phyloP scores from a whole-genome alignment of 169 alveolate species.

The Babesia sp. region DNA sequence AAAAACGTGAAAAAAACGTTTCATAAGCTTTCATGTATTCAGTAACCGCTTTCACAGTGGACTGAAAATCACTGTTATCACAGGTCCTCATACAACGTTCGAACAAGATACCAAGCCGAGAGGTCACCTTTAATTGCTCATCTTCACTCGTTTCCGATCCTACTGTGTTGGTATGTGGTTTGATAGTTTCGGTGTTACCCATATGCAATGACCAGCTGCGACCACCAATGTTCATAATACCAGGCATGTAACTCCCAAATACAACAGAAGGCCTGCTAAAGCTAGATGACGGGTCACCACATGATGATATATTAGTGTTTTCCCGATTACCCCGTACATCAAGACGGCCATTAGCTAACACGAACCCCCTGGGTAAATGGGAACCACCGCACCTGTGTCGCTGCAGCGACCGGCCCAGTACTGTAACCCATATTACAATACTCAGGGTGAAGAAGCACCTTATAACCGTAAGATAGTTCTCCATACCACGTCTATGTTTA shows the following conservation, averaged over 20 bases:
- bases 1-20: constrained; percentile 1
- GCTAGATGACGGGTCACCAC: not conserved
- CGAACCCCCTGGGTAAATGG: not conserved
- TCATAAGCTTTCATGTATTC: constrained; percentile 9
- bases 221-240: not conserved
- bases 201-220: not conserved
- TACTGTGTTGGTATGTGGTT: too few relatives aligned
- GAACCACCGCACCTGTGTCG: not conserved
- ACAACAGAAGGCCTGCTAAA: not conserved
- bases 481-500: not conserved
- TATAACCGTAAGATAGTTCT: not conserved
- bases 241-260: not conserved
- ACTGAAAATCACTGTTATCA: not conserved
- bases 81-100: constrained; percentile 20
- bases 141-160: constrained; percentile 10
- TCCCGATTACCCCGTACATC: not conserved
- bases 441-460: not conserved
- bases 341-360: not conserved
- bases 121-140: constrained; percentile 4
- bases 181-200: not conserved
- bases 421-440: not conserved
- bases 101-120: constrained; percentile 5
- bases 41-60: not conserved
- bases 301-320: not conserved
- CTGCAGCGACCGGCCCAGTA: not conserved